Evolutionary conservation across 495 filamentous ascomycete genomes (phyloP).

Genomic region (Parachaetomium inaequale): DNA sequence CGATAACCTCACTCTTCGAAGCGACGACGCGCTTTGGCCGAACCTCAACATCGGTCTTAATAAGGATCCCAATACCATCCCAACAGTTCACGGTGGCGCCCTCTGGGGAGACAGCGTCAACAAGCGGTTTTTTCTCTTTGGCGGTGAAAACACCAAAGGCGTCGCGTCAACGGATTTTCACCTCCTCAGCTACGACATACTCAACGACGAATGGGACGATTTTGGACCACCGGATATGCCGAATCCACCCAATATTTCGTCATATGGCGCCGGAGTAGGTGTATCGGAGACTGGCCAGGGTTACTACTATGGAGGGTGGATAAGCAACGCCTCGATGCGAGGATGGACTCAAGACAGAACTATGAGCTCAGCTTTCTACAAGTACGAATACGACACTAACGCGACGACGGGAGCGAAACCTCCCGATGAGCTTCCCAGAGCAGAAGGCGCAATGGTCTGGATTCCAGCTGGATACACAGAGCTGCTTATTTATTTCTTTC

Average conservation of each 20-base stretch:
- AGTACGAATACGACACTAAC: slow-evolving; percentile 1
- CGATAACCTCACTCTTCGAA: neutral
- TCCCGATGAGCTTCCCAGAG: neutral
- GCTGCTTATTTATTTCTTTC: too few species aligned
- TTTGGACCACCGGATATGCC: neutral
- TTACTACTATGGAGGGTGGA: slow-evolving; percentile 3
- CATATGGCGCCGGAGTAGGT: slow-evolving; percentile 4
- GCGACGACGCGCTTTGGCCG: neutral
- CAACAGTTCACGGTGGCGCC: slow-evolving; percentile 1
- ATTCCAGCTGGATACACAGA: slow-evolving; percentile 1
- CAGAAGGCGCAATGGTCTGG: slow-evolving; percentile 4
- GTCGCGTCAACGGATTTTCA: neutral
- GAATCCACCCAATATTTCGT: neutral
- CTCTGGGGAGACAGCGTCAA: slow-evolving; percentile 1
- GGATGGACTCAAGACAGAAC: neutral
- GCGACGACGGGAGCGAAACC: neutral
- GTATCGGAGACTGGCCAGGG: slow-evolving; percentile 1
- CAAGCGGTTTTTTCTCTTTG: slow-evolving; percentile 1
- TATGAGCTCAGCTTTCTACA: neutral
- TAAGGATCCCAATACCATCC: neutral
- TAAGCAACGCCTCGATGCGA: slow-evolving; percentile 6
- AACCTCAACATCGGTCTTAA: neutral
- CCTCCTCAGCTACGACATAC: slow-evolving; percentile 1
- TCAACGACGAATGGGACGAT: slow-evolving; percentile 2
- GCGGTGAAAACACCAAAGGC: neutral